Base-by-base conservation (phyloP, 1,284 basidiomycete genomes). In the Coniferiporia sulphurascens region DNA sequence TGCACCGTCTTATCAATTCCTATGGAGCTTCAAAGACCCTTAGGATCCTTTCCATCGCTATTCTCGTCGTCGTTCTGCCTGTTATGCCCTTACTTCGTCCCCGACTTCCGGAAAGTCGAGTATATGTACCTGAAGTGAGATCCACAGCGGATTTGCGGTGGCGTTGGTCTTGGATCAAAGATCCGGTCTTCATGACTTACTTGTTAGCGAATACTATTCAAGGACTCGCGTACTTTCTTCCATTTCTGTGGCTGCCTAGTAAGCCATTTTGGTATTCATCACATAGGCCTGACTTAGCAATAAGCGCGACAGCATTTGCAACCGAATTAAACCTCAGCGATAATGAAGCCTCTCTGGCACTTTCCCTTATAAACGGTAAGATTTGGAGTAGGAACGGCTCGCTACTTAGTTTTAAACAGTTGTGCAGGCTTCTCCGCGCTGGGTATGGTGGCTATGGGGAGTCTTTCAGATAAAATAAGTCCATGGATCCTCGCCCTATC, bases 161-260 rank as follows among this genome's bases (percentile, higher is more conserved):
- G 61, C 62, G 17, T 10, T 15, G 15, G 27, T 32, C 21, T 34
- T 72, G 73, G 71, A 49, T 68, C 41, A 67, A 55, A 53, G 67
- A 67, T 35, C 32, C 46, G 21, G 44, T 64, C 0, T 71, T 74
- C 53, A 72, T 69, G 71, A 43, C 73, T n/a, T 62, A 72, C 43
- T 32, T 75, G 9, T 52, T 64, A 15, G 69, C 69, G 9, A 75
- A 75, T 61, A 72, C 71, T 1, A 15, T 74, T 0, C 73, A 74
- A 52, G 70, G 67, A 2, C 70, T 74, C 51, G 70, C 65, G 4
- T 70, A 71, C 56, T 70, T 72, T 59, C 64, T 76, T 7, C 74
- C 75, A 27, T 61, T 73, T 27, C 43, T 72, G 48, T 72, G 74
- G 71, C 60, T 76, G n/a, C 72, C 75, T 27, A 71, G 69, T 74